Evolutionary conservation across 106 monocot genomes (phyloP).

Genomic region (Phalaenopsis aphrodite): DNA sequence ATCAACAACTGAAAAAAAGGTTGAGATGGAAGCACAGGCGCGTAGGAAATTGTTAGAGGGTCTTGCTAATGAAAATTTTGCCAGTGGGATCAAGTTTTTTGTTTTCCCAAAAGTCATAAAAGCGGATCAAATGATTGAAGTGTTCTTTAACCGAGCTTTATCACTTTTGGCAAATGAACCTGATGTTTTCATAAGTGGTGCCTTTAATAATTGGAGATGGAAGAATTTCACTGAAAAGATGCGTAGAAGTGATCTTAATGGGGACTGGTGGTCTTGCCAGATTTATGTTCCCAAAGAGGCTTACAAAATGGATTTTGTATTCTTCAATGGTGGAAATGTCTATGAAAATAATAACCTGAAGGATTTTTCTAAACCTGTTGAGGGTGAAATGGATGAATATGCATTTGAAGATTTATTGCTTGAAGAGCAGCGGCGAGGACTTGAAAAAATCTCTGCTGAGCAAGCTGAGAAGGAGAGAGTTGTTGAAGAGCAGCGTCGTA

Average conservation of each 20-base stretch:
- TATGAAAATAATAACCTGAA: slow-evolving; percentile 76
- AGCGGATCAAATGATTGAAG: slow-evolving; percentile 38
- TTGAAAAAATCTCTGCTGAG: slow-evolving; percentile 62
- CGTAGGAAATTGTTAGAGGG: slow-evolving; percentile 36
- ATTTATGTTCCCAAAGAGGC: slow-evolving; percentile 76
- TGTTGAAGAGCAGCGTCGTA: slow-evolving; percentile 53
- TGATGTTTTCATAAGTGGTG: slow-evolving; percentile 67
- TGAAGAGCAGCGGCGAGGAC: slow-evolving; percentile 61
- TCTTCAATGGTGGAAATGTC: slow-evolving; percentile 60
- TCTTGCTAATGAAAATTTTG: slow-evolving; percentile 47
- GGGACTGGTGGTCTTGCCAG: slow-evolving; percentile 88
- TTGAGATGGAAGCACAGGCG: slow-evolving; percentile 36
- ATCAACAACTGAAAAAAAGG: slow-evolving; percentile 10
- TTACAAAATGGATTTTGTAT: slow-evolving; percentile 84
- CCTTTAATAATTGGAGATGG: slow-evolving; percentile 90
- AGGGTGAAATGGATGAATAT: slow-evolving; percentile 51
- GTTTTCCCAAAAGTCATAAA: slow-evolving; percentile 49
- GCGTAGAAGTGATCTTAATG: slow-evolving; percentile 51
- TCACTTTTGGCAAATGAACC: slow-evolving; percentile 50
- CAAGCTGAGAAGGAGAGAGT: slow-evolving; percentile 68
- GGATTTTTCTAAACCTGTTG: slow-evolving; percentile 53
- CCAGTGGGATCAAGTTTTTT: slow-evolving; percentile 51
- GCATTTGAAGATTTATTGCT: slow-evolving; percentile 77
- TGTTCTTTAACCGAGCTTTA: slow-evolving; percentile 58
- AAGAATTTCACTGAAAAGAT: slow-evolving; percentile 64